Base-by-base conservation (phyloP, 139 green algal species). In the Chlamydomonas sp. region DNA sequence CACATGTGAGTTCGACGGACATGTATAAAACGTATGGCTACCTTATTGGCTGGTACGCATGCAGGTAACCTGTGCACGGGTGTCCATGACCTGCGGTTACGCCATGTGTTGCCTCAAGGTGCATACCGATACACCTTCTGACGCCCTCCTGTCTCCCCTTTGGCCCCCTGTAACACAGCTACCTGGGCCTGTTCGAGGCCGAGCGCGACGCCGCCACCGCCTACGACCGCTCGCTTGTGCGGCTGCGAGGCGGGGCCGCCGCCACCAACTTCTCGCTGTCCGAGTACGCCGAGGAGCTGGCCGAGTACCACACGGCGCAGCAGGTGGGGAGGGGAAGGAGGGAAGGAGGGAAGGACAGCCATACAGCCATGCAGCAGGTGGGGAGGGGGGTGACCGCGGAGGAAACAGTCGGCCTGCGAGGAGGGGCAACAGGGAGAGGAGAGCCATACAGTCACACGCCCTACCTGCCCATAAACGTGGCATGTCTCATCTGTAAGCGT, bases 211-310 rank as follows among this genome's bases (percentile, higher is more conserved):
- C 94, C 0, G 83, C 83, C 10, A 62, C 83, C 4, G 83, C 83
- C 17, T 98, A 98, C 90, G 95, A 98, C 90, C 86, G 89, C 16
- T 91, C 96, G 6, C 89, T 97, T 72, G 89, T 94, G 69, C 89
- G 92, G 8, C 90, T 98, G 59, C 89, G 92, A 10, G 97, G 97
- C 20, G 64, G 62, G 0, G 60, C 63, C 9, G 96, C 97, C 20
- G 94, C 96, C 20, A 99, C 97, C 84, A 99, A 99, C 93, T 98
- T 62, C 9, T 1, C 68, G 2, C 69, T 91, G 60, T 64, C 71
- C 62, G 89, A 87, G 84, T 91, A 91, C 71, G 59, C 63, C 1
- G 14, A 58, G 0, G 84, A 89, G 78, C 78, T 91, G 71, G 63
- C 59, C 1, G 89, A 91, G 84, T 80, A 89, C 78, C 59, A 81